Evolutionary conservation across 1,284 basidiomycete species (phyloP), one percentile per base, ranked within the genome.

Genomic region (Flammula alnicola): DNA sequence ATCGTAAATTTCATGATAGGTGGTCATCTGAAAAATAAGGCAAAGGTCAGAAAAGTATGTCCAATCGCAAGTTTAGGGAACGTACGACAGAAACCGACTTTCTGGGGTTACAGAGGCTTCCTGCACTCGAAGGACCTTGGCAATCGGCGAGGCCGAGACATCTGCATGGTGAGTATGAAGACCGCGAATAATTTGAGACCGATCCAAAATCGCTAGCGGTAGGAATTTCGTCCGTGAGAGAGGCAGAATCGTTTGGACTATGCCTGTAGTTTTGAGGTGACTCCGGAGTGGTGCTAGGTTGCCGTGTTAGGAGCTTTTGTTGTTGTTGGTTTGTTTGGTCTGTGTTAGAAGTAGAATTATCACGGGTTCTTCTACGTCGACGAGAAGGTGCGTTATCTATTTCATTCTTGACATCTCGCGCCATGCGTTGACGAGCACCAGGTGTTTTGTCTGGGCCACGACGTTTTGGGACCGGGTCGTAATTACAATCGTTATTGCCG

Each of bases 361-460:
- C 58, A 42, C 58, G 62, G 47, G 59, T 68, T 43, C 72, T 64
- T 11, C 77, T 75, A 33, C 70, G 72, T 27, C 68, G 70, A 17
- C 64, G 56, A 17, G 59, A 52, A 29, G 60, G 52, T 29, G 63
- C 64, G 27, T 57, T 42, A 23, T 69, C 67, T 23, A 55, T 25
- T 6, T 61, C 61, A 33, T 65, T 56, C 55, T 62, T 66, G 11
- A 61, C 53, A 39, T 77, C 77, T 45, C 72, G 67, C 3, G 71
- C 68, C 59, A 74, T 68, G 38, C 83, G 75, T 59, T 87, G 84
- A 29, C 88, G 81, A 27, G 84, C 85, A 11, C 88, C 88, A 20
- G 87, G 88, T 0, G 73, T 75, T 65, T 80, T 86, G 65, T 91
- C 88, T 2, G 88, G 88, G 3, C 88, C 88, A 37, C 88, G 78